These are phyloP conservation scores for Aspergillus novoparasiticus DNA, from an alignment of 2,329 filamentous ascomycete genomes.

Conservation along the genomic window DNA sequence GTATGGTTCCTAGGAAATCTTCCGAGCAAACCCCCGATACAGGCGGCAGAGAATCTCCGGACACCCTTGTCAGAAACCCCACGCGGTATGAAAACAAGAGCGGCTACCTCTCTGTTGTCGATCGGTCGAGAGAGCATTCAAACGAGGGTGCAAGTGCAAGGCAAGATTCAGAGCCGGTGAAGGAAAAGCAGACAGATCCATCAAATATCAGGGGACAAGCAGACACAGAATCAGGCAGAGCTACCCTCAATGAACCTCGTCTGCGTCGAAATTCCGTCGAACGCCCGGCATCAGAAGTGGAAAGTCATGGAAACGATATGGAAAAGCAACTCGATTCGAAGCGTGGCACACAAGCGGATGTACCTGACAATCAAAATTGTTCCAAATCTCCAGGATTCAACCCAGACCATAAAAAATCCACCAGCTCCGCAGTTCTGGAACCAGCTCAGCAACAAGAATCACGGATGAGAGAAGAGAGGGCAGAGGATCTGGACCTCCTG, in stretches of 20 bases:
- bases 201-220: too few relatives aligned
- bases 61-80: background rate
- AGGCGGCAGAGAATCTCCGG: background rate
- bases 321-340: background rate
- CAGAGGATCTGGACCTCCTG: slow-evolving; percentile 38
- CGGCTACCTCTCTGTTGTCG: slow-evolving; percentile 13
- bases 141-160: background rate
- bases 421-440: background rate
- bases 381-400: background rate
- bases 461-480: slow-evolving; percentile 19
- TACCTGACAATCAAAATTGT: background rate
- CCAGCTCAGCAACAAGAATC: slow-evolving; percentile 4
- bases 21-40: background rate
- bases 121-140: background rate
- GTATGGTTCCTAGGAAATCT: slow-evolving; percentile 36
- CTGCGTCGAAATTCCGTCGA: background rate
- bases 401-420: background rate
- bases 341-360: background rate
- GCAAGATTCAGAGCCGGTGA: background rate
- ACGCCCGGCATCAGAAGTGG: background rate
- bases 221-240: background rate
- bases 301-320: background rate
- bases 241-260: background rate
- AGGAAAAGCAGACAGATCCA: background rate
- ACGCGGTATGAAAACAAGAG: background rate